A percentile compares a stretch with the other conserved stretches of the same genome.
phyloP scores from a whole-genome alignment of 805 yeast genomes.

The Yamadazyma insecticola region DNA sequence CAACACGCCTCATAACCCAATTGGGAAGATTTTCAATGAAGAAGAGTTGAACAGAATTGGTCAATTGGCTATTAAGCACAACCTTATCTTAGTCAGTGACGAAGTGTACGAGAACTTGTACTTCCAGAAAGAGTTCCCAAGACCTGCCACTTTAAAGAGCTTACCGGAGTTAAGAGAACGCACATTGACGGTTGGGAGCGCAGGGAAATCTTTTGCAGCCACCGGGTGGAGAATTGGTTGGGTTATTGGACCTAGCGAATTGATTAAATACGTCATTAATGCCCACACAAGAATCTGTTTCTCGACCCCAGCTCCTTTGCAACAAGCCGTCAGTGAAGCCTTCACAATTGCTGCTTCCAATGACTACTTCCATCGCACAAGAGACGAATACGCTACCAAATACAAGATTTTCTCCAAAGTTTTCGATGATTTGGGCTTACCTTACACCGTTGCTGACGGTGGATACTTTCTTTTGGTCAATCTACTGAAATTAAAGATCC shows the following conservation, averaged over 20 bases:
- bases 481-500: constrained; percentile 76
- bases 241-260: constrained; percentile 82
- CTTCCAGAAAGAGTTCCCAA: constrained; percentile 63
- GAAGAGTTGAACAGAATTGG: constrained; percentile 77
- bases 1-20: constrained; percentile 95
- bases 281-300: constrained; percentile 96
- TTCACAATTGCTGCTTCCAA: constrained; percentile 56
- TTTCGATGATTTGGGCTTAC: constrained; percentile 82
- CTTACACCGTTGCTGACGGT: constrained; percentile 90
- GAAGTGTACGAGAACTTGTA: constrained; percentile 93
- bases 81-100: constrained; percentile 79
- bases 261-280: constrained; percentile 73
- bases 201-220: constrained; percentile 97
- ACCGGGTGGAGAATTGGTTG: constrained; percentile 99
- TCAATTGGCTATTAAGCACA: constrained; percentile 76
- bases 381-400: constrained; percentile 64
- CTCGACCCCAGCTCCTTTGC: constrained; percentile 85
- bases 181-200: constrained; percentile 91
- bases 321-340: constrained; percentile 85
- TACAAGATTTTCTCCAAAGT: constrained; percentile 67
- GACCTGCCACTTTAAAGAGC: constrained; percentile 70
- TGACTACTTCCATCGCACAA: constrained; percentile 66
- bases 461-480: constrained; percentile 91
- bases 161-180: constrained; percentile 71
- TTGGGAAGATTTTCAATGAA: constrained; percentile 81